Conservation (phyloP, 257 asterid genomes). For the Ehretia macrophylla region DNA sequence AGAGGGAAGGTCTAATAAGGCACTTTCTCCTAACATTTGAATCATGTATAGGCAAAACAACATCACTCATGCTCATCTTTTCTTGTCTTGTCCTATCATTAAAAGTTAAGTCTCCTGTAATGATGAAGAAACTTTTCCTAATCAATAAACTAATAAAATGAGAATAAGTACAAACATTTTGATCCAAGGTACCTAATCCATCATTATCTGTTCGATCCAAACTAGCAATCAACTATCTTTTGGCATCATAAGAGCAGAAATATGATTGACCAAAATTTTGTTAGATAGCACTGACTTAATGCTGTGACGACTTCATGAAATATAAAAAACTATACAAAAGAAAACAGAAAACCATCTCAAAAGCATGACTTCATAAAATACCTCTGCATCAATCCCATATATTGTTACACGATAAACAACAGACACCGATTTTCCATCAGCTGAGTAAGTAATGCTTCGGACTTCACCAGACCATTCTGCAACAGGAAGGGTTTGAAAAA, state of each 20-base stretch:
- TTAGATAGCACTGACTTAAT: too few species aligned
- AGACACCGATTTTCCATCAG: slow-evolving; percentile 69
- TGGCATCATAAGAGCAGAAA: not conserved
- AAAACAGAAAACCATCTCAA: not conserved
- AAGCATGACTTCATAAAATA: slow-evolving; percentile 16
- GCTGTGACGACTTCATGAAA: not conserved
- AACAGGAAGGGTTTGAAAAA: slow-evolving; percentile 10
- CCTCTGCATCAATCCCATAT: slow-evolving; percentile 96
- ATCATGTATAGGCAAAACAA: too few species aligned
- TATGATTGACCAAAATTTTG: too few species aligned
- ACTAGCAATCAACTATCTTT: not conserved
- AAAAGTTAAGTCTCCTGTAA: too few species aligned
- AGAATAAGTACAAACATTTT: too few species aligned
- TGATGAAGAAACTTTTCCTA: too few species aligned
- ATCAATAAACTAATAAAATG: too few species aligned
- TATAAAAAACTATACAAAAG: not conserved
- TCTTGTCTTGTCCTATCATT: too few species aligned
- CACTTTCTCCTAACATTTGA: too few species aligned
- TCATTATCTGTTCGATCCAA: not conserved
- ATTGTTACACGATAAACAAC: slow-evolving; percentile 81
- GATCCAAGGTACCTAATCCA: too few species aligned
- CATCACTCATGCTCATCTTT: too few species aligned
- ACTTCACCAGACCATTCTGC: slow-evolving; percentile 95
- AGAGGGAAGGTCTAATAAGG: too few species aligned
- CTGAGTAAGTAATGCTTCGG: slow-evolving; percentile 67